Evolutionary conservation across 208 protist genomes (phyloP), one percentile per base, ranked within the genome.

Genomic region (Acanthamoeba divionensis): DNA sequence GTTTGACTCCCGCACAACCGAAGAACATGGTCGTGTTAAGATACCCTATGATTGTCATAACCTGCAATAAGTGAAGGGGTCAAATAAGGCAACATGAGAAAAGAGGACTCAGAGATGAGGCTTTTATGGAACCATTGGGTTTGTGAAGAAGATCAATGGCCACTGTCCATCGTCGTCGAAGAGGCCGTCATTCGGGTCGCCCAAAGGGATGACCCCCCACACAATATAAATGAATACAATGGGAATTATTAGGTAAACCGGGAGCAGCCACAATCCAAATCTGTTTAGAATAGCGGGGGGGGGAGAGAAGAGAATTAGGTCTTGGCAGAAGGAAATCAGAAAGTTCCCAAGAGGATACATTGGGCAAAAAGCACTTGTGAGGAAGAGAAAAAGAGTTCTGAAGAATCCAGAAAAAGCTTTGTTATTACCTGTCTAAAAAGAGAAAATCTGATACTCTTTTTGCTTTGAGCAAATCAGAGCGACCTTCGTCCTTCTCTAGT

Each of bases 41-140:
- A 45, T 86, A 86, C 1, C 77, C 77, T n/a, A 86, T 86, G 38
- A 86, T 45, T 0, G 33, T 45, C 77, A 86, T 86, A 18, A 86
- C 69, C 69, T 80, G 69, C 1, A 41, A 24, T 15, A 6, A 36
- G 1, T 29, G 54, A 29, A 62, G 54, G n/a, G 54, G 54, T 62
- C 54, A 62, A n/a, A 62, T 3, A 29, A 29, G 54, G n/a, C n/a
- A n/a, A n/a, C 36, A 5, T 41, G 36, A 41, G n/a, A n/a, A n/a
- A 41, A 75, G 50, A 75, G 2, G 36, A 50, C 21, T 5, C 33
- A 31, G 21, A 36, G 69, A 44, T 29, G 15, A n/a, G 47, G 44
- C 47, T 41, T 6, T 63, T 7, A 29, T 63, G 26, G 36, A 24
- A 80, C 77, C 24, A 86, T 36, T 21, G 77, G 77, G 52, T 86